Conservation (phyloP, 2,329 filamentous ascomycete species). For the Chrysosporium queenslandicum region DNA sequence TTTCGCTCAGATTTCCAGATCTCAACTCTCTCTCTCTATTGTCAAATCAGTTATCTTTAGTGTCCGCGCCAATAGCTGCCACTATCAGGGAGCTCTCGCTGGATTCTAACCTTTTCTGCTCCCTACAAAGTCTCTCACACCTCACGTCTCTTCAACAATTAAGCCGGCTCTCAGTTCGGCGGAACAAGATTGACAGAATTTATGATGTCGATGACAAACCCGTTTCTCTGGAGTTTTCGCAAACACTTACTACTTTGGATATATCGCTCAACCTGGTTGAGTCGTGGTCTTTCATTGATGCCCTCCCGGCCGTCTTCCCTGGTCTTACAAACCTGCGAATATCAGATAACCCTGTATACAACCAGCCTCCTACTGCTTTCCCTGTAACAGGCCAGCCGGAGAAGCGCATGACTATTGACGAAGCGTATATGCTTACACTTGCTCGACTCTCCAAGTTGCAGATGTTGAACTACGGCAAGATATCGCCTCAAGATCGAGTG, state of each 20-base stretch:
- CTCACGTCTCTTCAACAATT: slow-evolving; percentile 46
- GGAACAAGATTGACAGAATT: slow-evolving; percentile 55
- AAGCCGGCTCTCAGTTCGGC: slow-evolving; percentile 53
- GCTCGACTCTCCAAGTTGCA: slow-evolving; percentile 60
- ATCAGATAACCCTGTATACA: slow-evolving; percentile 76
- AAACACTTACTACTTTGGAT: slow-evolving; percentile 55
- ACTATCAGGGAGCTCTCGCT: slow-evolving; percentile 40
- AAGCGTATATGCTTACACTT: slow-evolving; percentile 80
- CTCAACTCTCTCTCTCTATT: slow-evolving; percentile 29
- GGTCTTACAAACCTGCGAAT: slow-evolving; percentile 65
- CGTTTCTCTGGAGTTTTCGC: slow-evolving; percentile 42
- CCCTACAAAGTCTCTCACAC: slow-evolving; percentile 33
- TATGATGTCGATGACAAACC: slow-evolving; percentile 20
- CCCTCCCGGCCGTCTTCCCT: slow-evolving; percentile 58
- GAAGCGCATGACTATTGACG: slow-evolving; percentile 49
- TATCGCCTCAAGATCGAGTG: slow-evolving; percentile 62
- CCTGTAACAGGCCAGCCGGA: slow-evolving; percentile 34
- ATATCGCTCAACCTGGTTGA: slow-evolving; percentile 61
- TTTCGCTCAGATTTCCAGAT: slow-evolving; percentile 29
- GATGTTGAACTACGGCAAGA: slow-evolving; percentile 49
- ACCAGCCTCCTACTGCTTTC: slow-evolving; percentile 33
- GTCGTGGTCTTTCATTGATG: slow-evolving; percentile 65
- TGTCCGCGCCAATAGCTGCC: slow-evolving; percentile 24
- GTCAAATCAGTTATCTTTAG: slow-evolving; percentile 29
- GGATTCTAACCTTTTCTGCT: slow-evolving; percentile 39